A percentile compares a stretch with the other conserved stretches of the same genome.
Conservation (phyloP, 177 flowering plant genomes). For the Tripterygium wilfordii region DNA sequence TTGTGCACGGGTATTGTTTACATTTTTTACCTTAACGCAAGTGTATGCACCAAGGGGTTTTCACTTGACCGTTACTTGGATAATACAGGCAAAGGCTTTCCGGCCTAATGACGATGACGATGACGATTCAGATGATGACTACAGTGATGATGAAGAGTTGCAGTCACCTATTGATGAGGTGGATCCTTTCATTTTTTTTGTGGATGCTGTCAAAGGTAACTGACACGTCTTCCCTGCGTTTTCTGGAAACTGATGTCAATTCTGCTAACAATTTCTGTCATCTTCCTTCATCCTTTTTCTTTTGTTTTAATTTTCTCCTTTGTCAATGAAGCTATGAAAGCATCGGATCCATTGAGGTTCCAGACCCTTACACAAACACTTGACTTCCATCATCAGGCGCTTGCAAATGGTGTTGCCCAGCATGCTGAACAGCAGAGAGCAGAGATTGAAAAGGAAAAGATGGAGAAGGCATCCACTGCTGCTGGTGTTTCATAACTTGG, state of each 20-base stretch:
- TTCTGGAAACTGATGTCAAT: too few relatives aligned
- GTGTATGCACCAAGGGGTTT: too few relatives aligned
- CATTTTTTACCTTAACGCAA: too few relatives aligned
- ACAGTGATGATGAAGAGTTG: slow-evolving; percentile 89
- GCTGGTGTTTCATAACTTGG: slow-evolving; percentile 24
- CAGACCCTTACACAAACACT: slow-evolving; percentile 78
- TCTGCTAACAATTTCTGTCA: too few relatives aligned
- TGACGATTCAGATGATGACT: slow-evolving; percentile 87
- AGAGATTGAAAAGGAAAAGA: slow-evolving; percentile 84
- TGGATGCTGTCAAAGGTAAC: slow-evolving; percentile 80
- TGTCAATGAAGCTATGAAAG: slow-evolving; percentile 68
- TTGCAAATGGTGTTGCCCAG: slow-evolving; percentile 90
- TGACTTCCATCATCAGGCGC: slow-evolving; percentile 82
- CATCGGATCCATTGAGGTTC: slow-evolving; percentile 65
- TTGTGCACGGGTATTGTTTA: too few relatives aligned
- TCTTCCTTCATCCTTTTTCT: not conserved
- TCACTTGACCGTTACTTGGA: not conserved
- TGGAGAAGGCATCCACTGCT: slow-evolving; percentile 60
- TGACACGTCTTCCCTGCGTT: not conserved
- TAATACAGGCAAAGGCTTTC: slow-evolving; percentile 64
- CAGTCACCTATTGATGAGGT: slow-evolving; percentile 98
- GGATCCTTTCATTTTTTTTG: slow-evolving; percentile 88
- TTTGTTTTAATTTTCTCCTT: not conserved
- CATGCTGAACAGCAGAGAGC: slow-evolving; percentile 89
- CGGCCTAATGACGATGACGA: slow-evolving; percentile 62